Evolutionary conservation across 2,329 filamentous ascomycete species (phyloP), one percentile per base, ranked within the genome.

Genomic region (Colletotrichum sojae): DNA sequence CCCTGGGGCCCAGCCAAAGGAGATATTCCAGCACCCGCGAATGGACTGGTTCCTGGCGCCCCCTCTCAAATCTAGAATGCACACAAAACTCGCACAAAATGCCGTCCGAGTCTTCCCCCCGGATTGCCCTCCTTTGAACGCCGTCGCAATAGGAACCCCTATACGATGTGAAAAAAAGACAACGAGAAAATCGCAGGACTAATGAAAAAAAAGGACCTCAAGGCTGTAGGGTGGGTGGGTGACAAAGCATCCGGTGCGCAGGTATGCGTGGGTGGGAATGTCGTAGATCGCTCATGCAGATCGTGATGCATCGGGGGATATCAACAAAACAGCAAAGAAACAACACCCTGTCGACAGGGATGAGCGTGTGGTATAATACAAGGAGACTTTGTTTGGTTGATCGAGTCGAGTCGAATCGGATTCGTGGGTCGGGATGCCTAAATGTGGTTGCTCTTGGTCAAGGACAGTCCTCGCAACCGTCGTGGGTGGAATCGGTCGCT

Each of bases 261-360:
- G 56, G 25, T 58, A 66, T 46, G 64, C 71, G 65, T 71, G 56
- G 46, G 69, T 54, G 58, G 53, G 59, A 63, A 66, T 69, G 64
- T 81, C 81, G 75, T 84, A 83, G 81, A 85, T 85, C 78, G 80
- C 82, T 83, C 81, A 81, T 84, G 83, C 83, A 83, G 76, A 85
- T 85, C 82, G 77, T 85, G 79, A 82, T 76, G 75, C 76, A 78
- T 76, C 75, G 77, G 75, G 75, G 76, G 75, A 76, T 79, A 79
- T 79, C 78, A 77, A 73, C 68, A 66, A 79, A 76, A 67, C 67
- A 66, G 63, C 74, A 80, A 75, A 76, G 73, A 76, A 68, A 68
- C 63, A 62, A 46, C 39, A 39, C 60, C 56, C 52, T 54, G 52
- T 46, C 45, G 16, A 13, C 40, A 62, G 64, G 57, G 57, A 18